Percentiles rank a stretch among this genome's conserved stretches.
Conservation (phyloP, 2,329 filamentous ascomycete genomes). For the Paecilomyces sp. region DNA sequence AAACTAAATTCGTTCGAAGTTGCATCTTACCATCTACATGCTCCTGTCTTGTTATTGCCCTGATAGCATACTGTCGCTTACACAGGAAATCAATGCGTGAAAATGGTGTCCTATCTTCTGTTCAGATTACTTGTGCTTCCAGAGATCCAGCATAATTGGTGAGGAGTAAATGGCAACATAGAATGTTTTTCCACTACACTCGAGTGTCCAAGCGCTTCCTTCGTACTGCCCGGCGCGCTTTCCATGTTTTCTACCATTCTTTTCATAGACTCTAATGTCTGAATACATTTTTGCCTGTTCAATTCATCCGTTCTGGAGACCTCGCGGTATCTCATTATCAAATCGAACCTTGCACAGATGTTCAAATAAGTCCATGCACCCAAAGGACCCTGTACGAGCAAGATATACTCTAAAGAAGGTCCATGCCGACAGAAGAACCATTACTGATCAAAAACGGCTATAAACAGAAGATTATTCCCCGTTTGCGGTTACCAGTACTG, state of each 20-base stretch:
- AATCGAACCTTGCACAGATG: not conserved
- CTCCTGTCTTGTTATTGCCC: not conserved
- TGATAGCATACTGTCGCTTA: not conserved
- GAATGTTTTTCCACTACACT: not conserved
- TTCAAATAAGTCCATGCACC: not conserved
- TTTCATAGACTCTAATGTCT: not conserved
- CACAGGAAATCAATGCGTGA: not conserved
- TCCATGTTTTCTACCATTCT: not conserved
- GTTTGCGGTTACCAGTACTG: not conserved
- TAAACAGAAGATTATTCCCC: not conserved
- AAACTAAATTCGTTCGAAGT: not conserved
- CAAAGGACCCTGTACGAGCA: not conserved
- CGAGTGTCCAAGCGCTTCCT: not conserved
- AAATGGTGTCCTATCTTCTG: not conserved
- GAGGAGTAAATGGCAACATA: not conserved
- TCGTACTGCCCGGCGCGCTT: not conserved
- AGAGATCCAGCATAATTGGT: not conserved
- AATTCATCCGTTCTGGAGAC: not conserved
- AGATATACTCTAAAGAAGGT: not conserved
- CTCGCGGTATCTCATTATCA: not conserved
- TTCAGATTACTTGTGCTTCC: not conserved
- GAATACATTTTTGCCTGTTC: not conserved
- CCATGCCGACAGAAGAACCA: not conserved
- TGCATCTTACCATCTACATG: not conserved
- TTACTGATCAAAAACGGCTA: not conserved